Base-by-base conservation (phyloP, 306 rosid genomes). In the Medicago ruthenica region DNA sequence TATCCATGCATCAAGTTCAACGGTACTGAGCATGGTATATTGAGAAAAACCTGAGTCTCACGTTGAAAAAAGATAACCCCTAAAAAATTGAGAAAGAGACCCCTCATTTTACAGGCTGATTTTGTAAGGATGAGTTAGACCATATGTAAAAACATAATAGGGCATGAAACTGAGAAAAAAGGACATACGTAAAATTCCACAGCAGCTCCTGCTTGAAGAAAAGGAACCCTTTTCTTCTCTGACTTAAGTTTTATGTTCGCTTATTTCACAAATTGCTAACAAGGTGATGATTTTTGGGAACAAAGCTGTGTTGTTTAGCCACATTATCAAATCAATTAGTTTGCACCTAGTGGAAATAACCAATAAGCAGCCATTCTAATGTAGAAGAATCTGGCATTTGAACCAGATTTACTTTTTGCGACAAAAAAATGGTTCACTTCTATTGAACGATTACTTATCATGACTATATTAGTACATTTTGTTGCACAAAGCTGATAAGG, bases 371-470 rank as follows among this genome's bases (percentile, higher is more conserved):
- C 15, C 53, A 45, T 45, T 12, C 16, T 45, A 6, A 4, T 45
- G 53, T 45, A 45, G 53, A 45, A 45, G 53, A n/a, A 13, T 14
- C 53, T 2, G 14, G 16, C 53, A 45, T 45, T 13, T 45, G 16
- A 12, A 12, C 53, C 17, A n/a, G 16, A n/a, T 13, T 45, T 45
- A 45, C 53, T 45, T 13, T 45, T 13, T 76, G 18, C 17, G 60
- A 10, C 12, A 54, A 54, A 54, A 18, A 9, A 18, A 9, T 34
- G 37, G 37, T 24, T 31, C 42, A 73, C 22, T 31, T 70, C 5
- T 67, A 20, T 17, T 42, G 17, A 11, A 42, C 20, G 47, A 67
- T 47, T 24, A 45, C 74, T 47, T 65, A 40, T 76, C 63, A 36
- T 34, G 48, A 34, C 69, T 68, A 27, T 51, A 22, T 4, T 1